Evolutionary conservation across 78 protist genomes (phyloP), one percentile per base, ranked within the genome.

Genomic region (Dictyostelium brefeldianum): DNA sequence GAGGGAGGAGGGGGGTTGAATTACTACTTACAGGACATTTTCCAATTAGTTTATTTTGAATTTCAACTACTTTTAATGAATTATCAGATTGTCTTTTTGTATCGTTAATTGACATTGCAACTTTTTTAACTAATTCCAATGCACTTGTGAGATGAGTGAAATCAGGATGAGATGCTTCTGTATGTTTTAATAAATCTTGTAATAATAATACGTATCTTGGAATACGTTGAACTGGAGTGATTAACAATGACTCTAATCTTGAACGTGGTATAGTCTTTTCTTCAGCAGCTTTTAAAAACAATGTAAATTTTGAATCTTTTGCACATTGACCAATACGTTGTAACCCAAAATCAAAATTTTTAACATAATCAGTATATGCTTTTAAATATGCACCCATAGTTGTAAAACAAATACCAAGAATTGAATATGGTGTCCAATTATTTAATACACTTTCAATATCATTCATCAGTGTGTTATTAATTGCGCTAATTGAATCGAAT

Each of bases 281-380:
- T 51, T 87, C 93, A 0, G 93, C 93, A 6, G 54, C 57, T 29
- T 50, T 47, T 6, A 87, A 64, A 53, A 87, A 87, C 4, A 69
- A 11, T 9, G 80, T 27, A 10, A 87, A 87, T 51, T 87, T 87
- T 27, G 56, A 75, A 5, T 87, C 93, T 31, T 87, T 87, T 8
- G 46, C 25, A 65, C 93, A 87, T 29, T 36, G 78, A 18, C 56
- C 29, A 43, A 87, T 77, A 48, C 93, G 74, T 71, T 78, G 83
- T n/a, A 87, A 31, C 14, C 78, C 81, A 46, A 77, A 87, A 36
- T 87, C 93, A 77, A 87, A 87, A 51, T 87, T 87, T 47, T 87
- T 87, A 11, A 87, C 93, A 87, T 87, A 87, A 57, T 87, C 93
- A 11, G 93, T 87, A 31, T 87, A 87, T 31, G 93, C 93, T 46